A percentile compares a stretch with the other conserved stretches of the same genome.
phyloP scores from a whole-genome alignment of 2,329 filamentous ascomycete species.

The Talaromyces pinophilus region DNA sequence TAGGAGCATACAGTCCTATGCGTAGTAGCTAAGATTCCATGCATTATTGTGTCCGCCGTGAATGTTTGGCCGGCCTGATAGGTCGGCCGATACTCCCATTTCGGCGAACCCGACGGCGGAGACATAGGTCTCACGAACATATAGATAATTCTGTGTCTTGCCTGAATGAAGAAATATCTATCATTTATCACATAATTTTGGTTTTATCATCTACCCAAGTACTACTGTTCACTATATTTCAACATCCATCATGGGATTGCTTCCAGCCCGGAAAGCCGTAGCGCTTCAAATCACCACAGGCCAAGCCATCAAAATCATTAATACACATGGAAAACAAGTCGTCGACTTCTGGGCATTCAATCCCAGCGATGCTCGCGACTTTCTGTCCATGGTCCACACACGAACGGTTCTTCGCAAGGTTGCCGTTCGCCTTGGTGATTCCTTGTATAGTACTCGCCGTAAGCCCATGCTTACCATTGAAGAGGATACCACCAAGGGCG shows the following conservation, averaged over 20 bases:
- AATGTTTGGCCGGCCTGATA: background rate
- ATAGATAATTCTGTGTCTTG: background rate
- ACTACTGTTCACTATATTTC: background rate
- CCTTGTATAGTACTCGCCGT: constrained; percentile 40
- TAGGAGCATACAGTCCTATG: background rate
- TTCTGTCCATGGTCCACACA: constrained; percentile 45
- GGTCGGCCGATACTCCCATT: background rate
- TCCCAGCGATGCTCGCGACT: constrained; percentile 36
- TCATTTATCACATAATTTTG: background rate
- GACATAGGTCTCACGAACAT: background rate
- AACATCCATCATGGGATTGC: constrained; percentile 27
- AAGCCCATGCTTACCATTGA: constrained; percentile 40
- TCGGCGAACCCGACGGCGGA: background rate
- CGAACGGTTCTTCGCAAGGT: constrained; percentile 38
- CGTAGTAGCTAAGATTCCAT: background rate
- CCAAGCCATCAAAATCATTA: constrained; percentile 50
- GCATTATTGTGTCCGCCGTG: background rate
- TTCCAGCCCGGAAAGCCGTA: constrained; percentile 48
- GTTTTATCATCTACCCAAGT: background rate
- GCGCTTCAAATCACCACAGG: constrained; percentile 40
- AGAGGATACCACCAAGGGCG: constrained; percentile 42
- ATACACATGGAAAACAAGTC: constrained; percentile 53
- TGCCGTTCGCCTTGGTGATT: constrained; percentile 34
- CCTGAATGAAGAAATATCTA: background rate
- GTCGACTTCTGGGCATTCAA: constrained; percentile 54